Conservation (phyloP, 1,284 basidiomycete species). For the Filobasidium uniguttulatum region DNA sequence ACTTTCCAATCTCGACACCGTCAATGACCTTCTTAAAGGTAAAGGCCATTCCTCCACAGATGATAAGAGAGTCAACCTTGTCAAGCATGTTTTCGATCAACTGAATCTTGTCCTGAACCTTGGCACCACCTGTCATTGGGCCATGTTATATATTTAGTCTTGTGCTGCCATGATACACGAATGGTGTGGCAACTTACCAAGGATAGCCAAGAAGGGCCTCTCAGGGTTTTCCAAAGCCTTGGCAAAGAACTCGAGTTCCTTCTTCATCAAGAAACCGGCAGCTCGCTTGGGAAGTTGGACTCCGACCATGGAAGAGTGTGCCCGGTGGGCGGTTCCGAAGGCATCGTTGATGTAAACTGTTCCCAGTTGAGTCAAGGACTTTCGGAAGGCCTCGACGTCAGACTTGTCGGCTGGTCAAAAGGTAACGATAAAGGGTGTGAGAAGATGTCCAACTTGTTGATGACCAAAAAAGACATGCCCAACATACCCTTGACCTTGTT, state of each 20-base stretch:
- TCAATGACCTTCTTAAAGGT: constrained; percentile 96
- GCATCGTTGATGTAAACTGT: constrained; percentile 99
- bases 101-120: constrained; percentile 98
- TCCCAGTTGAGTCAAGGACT: constrained; percentile 76
- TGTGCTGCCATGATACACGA: no score
- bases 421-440: background rate
- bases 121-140: no score
- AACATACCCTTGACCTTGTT: constrained; percentile 62
- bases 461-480: background rate
- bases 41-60: constrained; percentile 98
- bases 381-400: constrained; percentile 71
- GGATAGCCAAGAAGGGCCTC: constrained; percentile 91
- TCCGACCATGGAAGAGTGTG: constrained; percentile 97
- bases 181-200: no score
- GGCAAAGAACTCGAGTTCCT: constrained; percentile 97
- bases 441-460: background rate
- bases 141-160: no score
- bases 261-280: constrained; percentile 93
- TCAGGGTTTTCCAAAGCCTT: constrained; percentile 93
- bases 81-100: constrained; percentile 98
- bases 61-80: constrained; percentile 93
- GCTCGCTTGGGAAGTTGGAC: constrained; percentile 86
- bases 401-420: constrained; percentile 51
- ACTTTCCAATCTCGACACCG: constrained; percentile 77
- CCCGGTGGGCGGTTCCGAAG: constrained; percentile 95